phyloP scores from a whole-genome alignment of 2,329 filamentous ascomycete genomes.

The Colletotrichum filicis region DNA sequence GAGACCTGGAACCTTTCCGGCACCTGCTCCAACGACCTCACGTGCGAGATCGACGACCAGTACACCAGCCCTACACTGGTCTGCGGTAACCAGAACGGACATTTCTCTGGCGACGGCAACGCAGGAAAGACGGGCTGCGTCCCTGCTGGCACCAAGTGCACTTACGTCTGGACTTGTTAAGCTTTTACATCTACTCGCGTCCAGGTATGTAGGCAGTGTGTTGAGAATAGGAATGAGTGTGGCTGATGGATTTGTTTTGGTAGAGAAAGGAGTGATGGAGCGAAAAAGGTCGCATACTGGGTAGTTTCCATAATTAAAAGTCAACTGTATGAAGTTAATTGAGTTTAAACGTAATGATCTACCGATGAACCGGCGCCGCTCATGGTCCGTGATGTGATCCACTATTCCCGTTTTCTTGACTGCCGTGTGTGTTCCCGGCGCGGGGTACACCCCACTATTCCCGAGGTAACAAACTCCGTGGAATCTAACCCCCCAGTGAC shows the following conservation, averaged over 20 bases:
- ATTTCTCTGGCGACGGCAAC: not conserved
- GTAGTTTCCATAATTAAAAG: not conserved
- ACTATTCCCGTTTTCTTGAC: not conserved
- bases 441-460: not conserved
- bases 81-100: not conserved
- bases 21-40: not conserved
- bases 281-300: not conserved
- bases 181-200: not conserved
- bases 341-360: not conserved
- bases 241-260: not conserved
- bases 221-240: not conserved
- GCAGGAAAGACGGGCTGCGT: not conserved
- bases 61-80: not conserved
- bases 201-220: not conserved
- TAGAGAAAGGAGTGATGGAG: not conserved
- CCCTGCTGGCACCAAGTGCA: not conserved
- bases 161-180: not conserved
- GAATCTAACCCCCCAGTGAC: not conserved
- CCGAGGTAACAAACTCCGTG: not conserved
- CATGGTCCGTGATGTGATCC: not conserved
- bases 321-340: not conserved
- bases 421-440: not conserved
- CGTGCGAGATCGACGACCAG: constrained; percentile 5
- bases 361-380: not conserved
- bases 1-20: not conserved